Conservation (phyloP, 1,139 yeast genomes). For the Candida frijolesensis region DNA sequence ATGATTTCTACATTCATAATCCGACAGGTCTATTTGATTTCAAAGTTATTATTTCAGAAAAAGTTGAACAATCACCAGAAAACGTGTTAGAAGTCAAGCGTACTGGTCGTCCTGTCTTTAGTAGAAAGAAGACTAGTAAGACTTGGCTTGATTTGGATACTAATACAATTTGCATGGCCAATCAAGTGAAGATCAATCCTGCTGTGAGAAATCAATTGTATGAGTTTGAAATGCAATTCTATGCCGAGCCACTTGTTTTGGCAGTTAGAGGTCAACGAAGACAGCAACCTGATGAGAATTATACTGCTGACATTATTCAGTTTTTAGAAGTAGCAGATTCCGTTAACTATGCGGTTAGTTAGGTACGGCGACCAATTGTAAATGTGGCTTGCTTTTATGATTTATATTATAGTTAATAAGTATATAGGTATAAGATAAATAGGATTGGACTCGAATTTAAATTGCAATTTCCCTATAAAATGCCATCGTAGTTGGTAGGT, state of each 20-base stretch:
- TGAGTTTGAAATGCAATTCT: neutral
- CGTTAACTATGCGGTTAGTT: too few relatives aligned
- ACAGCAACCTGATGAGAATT: neutral
- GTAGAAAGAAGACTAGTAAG: neutral
- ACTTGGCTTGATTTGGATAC: neutral
- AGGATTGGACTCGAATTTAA: too few relatives aligned
- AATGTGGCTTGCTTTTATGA: too few relatives aligned
- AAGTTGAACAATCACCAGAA: neutral
- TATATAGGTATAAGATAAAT: too few relatives aligned
- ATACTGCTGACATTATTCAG: too few relatives aligned
- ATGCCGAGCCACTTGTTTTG: neutral
- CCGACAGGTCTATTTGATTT: neutral
- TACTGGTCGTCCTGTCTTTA: neutral
- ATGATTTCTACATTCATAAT: neutral
- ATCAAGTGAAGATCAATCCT: neutral
- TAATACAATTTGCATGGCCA: neutral
- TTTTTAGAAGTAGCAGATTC: too few relatives aligned
- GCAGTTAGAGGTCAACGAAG: neutral
- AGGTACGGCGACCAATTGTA: too few relatives aligned
- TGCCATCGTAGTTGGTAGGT: too few relatives aligned
- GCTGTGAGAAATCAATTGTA: neutral
- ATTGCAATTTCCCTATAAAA: too few relatives aligned
- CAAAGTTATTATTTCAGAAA: neutral
- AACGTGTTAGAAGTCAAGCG: neutral
- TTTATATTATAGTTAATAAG: too few relatives aligned